Conservation (phyloP, 805 yeast genomes). For the Cyberlindnera galapagoensis region DNA sequence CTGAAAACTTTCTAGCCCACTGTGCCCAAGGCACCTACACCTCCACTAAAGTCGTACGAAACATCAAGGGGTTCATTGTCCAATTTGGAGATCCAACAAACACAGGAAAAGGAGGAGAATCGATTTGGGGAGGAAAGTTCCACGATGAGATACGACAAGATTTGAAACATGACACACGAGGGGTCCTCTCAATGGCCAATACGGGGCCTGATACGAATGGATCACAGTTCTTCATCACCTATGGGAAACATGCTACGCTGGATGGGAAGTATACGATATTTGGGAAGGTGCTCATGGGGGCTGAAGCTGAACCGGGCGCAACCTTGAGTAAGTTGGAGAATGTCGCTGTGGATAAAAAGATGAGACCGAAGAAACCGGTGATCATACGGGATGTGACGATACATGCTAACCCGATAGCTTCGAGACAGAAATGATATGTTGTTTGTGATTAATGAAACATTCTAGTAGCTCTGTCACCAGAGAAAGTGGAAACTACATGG, state of each 20-base stretch:
- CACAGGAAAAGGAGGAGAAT: conserved; percentile 75
- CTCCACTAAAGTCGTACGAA: conserved; percentile 62
- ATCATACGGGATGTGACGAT: conserved; percentile 27
- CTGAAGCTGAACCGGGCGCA: conserved; percentile 22
- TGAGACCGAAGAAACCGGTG: conserved; percentile 28
- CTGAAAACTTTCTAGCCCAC: conserved; percentile 39
- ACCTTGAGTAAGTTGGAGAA: conserved; percentile 24
- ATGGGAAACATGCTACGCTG: conserved; percentile 79
- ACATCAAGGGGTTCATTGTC: conserved; percentile 65
- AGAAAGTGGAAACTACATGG: too few species aligned
- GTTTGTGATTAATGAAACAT: not conserved
- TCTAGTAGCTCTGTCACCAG: not conserved
- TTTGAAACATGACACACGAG: conserved; percentile 61
- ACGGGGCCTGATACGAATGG: conserved; percentile 63
- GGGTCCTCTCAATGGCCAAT: conserved; percentile 65
- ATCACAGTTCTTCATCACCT: conserved; percentile 72
- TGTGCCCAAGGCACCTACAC: conserved; percentile 38
- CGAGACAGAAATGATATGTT: conserved; percentile 3
- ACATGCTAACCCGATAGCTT: conserved; percentile 40
- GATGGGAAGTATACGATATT: conserved; percentile 65
- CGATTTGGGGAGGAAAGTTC: conserved; percentile 72
- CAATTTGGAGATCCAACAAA: conserved; percentile 85
- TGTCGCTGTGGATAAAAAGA: conserved; percentile 28
- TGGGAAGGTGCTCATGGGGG: conserved; percentile 65
- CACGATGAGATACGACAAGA: conserved; percentile 70